phyloP scores from a whole-genome alignment of 2,329 filamentous ascomycete species.

The Tolypocladium ovalisporum region DNA sequence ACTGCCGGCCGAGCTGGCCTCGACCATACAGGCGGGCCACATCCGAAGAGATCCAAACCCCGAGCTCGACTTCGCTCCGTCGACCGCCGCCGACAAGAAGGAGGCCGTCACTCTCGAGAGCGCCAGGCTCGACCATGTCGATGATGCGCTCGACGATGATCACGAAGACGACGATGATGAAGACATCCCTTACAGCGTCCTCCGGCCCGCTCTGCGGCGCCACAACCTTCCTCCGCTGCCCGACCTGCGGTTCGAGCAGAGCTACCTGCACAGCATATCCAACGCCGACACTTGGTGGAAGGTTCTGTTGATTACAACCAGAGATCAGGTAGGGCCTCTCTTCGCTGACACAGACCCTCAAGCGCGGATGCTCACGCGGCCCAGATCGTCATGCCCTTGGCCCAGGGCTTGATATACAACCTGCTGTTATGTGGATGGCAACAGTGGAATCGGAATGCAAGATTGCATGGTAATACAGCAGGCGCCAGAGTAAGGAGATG shows the following conservation, averaged over 20 bases:
- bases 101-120: constrained; percentile 15
- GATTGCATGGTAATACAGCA: constrained; percentile 63
- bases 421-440: constrained; percentile 79
- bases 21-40: constrained; percentile 70
- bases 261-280: constrained; percentile 84
- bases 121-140: constrained; percentile 10
- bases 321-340: constrained; percentile 64
- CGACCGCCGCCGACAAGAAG: constrained; percentile 58
- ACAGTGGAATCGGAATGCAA: constrained; percentile 72
- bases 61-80: constrained; percentile 67
- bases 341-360: too few species aligned
- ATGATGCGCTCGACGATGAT: constrained; percentile 20
- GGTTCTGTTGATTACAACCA: constrained; percentile 71
- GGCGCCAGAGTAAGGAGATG: constrained; percentile 74
- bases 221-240: constrained; percentile 55
- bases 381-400: constrained; percentile 73
- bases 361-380: constrained; percentile 2
- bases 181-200: constrained; percentile 57
- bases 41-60: constrained; percentile 64
- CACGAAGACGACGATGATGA: constrained; percentile 49
- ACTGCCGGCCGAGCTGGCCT: constrained; percentile 58
- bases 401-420: constrained; percentile 85
- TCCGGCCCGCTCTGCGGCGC: constrained; percentile 40
- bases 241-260: constrained; percentile 94
- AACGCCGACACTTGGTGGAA: constrained; percentile 69